Evolutionary conservation across 208 protist species (phyloP), one percentile per base, ranked within the genome.

Genomic region (Trypanosoma cruzi): DNA sequence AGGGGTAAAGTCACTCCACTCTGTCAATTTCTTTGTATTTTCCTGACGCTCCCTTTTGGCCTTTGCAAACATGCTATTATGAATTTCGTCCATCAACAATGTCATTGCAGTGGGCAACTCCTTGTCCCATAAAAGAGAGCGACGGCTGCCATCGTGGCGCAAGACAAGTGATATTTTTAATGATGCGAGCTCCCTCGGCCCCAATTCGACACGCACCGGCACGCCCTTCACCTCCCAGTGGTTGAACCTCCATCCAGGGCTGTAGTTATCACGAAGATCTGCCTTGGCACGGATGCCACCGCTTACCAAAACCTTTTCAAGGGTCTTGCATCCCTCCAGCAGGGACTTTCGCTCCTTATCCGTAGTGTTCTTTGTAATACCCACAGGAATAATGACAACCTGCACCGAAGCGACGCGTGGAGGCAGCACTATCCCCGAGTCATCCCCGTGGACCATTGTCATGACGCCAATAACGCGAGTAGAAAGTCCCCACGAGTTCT

Each of bases 401-500:
- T 99, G 99, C 28, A 98, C 79, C 29, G 88, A 86, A 14, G 98
- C 97, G 4, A 99, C 94, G 29, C 95, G 85, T 24, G 99, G 99
- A 54, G 99, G 99, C 62, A 99, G 77, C 20, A 99, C 98, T n/a
- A 99, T 84, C 44, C 98, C 98, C 40, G 96, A 95, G 86, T 99
- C 92, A 81, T 99, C 99, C 54, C 95, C 97, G 84, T 99, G 99
- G 42, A 99, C 94, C 98, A 99, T 99, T 46, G 98, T 91, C 92
- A 99, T 98, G 24, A 99, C 97, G 63, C 98, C 98, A 70, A 99
- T 97, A 24, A 97, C 93, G 60, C 99, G 94, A 13, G 98, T 99
- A 14, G 99, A 98, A 49, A 99, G 81, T 37, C 99, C 99, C 99
- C 99, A 99, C 59, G 97, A 99, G 87, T 99, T 99, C 90, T 99